Base-by-base conservation (phyloP, 768 basidiomycete genomes). In the Xerocomus brunneocitrinus region DNA sequence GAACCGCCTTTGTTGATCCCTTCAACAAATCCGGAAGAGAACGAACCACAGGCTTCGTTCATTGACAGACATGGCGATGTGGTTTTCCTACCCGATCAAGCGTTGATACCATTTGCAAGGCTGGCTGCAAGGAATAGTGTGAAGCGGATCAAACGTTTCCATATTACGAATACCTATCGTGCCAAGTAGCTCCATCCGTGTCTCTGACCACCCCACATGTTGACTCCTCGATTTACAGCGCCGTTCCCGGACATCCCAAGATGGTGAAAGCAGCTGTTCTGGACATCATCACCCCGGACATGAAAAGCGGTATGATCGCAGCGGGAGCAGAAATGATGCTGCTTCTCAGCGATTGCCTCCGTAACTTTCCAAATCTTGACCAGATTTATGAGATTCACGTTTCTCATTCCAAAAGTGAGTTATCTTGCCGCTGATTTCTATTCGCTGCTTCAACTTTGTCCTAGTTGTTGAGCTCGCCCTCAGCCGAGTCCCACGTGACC, bases 1-100 rank as follows among this genome's bases (percentile, higher is more conserved):
- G 89, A 90, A 59, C 87, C 92, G 0, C 87, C 92, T 0, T 69
- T 95, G n/a, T 74, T 97, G 10, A 81, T 91, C 67, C 94, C 89
- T 1, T 76, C 82, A 2, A 76, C 80, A 45, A 78, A 84, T 30
- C 71, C 76, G 3, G 81, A 82, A 16, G 85, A 89, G 30, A 81
- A 85, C 31, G 77, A 78, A 39, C 79, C 76, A 7, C 81, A 85
- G 28, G 89, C 87, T 3, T 74, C 83, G 6, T 83, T 91, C 58
- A 79, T 98, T 30, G 94, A 95, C 70, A 74, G 82, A 43, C 85
- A 85, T 52, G 91, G 89, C 2, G 88, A 91, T 57, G 74, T 89
- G 0, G 84, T 93, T 6, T 75, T 76, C 19, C 72, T 94, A 10
- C 87, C 91, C 0, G 83, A 82, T 55, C 85, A 89, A 59, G 78